These are phyloP conservation scores for Eucommia ulmoides DNA, from an alignment of 257 asterid species.

Conservation along the genomic window DNA sequence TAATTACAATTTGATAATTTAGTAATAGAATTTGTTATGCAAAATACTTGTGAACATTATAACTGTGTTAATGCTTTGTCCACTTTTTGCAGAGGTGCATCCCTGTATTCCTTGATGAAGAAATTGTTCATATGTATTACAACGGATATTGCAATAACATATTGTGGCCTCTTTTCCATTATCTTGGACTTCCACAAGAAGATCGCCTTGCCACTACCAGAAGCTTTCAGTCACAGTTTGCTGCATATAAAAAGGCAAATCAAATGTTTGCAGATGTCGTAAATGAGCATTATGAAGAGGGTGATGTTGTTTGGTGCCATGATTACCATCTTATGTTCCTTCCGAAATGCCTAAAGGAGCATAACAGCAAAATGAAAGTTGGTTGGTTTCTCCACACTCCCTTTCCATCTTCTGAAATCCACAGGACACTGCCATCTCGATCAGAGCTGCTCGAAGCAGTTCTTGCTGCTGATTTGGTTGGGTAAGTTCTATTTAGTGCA, in stretches of 20 bases:
- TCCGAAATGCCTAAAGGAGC: conserved; percentile 66
- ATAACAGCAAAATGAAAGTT: conserved; percentile 71
- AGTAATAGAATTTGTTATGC: neutral
- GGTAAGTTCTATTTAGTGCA: no score
- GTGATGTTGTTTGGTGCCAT: conserved; percentile 95
- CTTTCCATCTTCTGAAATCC: conserved; percentile 93
- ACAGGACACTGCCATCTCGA: conserved; percentile 87
- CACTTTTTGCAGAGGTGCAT: conserved; percentile 57
- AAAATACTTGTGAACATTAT: conserved; percentile 4
- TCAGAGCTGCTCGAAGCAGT: conserved; percentile 75
- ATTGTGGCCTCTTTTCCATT: conserved; percentile 89
- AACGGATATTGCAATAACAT: conserved; percentile 92
- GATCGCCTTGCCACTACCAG: conserved; percentile 89
- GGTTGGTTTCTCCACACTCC: conserved; percentile 99
- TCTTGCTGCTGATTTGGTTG: conserved; percentile 85
- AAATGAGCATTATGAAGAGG: conserved; percentile 60
- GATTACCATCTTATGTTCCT: conserved; percentile 96
- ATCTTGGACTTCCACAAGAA: conserved; percentile 93
- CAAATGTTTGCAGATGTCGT: conserved; percentile 95
- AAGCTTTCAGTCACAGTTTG: conserved; percentile 87
- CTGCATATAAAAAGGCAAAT: conserved; percentile 76
- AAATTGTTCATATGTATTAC: conserved; percentile 84
- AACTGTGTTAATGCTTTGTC: conserved; percentile 9
- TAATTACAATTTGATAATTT: no score
- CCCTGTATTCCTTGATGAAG: conserved; percentile 90